phyloP scores from a whole-genome alignment of 2,329 filamentous ascomycete species.

The Pseudocercospora fuligena region DNA sequence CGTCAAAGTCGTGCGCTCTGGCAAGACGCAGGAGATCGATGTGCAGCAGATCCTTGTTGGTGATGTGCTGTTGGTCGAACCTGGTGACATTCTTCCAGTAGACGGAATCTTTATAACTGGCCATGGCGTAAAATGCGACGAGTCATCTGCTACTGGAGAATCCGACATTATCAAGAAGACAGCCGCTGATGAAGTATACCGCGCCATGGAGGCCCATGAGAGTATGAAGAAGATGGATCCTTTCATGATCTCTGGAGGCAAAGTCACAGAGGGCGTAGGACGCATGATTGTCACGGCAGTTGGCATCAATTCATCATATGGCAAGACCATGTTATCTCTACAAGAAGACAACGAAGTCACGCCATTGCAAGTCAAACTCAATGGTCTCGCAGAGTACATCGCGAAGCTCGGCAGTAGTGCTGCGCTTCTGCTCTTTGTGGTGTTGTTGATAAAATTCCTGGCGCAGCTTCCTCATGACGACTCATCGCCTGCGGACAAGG shows the following conservation, averaged over 20 bases:
- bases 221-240: slow-evolving; percentile 72
- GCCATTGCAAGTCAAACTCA: slow-evolving; percentile 77
- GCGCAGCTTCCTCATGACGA: slow-evolving; percentile 64
- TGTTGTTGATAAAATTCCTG: slow-evolving; percentile 84
- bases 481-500: slow-evolving; percentile 71
- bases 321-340: slow-evolving; percentile 78
- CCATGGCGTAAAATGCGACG: slow-evolving; percentile 71
- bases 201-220: slow-evolving; percentile 65
- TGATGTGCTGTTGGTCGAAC: slow-evolving; percentile 73
- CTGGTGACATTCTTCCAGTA: slow-evolving; percentile 73
- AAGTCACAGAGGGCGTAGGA: slow-evolving; percentile 76
- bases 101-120: slow-evolving; percentile 73
- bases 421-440: slow-evolving; percentile 78
- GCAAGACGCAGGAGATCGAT: slow-evolving; percentile 69
- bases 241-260: slow-evolving; percentile 86
- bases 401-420: slow-evolving; percentile 78
- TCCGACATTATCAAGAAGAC: slow-evolving; percentile 74
- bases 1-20: slow-evolving; percentile 78
- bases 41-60: slow-evolving; percentile 74
- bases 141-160: slow-evolving; percentile 77
- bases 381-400: slow-evolving; percentile 77
- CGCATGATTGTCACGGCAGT: slow-evolving; percentile 76
- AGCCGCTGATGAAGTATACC: slow-evolving; percentile 67
- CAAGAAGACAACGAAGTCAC: slow-evolving; percentile 78
- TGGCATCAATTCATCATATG: slow-evolving; percentile 74